Percentiles rank a stretch among this genome's conserved stretches.
These are phyloP conservation scores for Colletotrichum incanum DNA, from an alignment of 2,329 filamentous ascomycete species.

Conservation along the genomic window DNA sequence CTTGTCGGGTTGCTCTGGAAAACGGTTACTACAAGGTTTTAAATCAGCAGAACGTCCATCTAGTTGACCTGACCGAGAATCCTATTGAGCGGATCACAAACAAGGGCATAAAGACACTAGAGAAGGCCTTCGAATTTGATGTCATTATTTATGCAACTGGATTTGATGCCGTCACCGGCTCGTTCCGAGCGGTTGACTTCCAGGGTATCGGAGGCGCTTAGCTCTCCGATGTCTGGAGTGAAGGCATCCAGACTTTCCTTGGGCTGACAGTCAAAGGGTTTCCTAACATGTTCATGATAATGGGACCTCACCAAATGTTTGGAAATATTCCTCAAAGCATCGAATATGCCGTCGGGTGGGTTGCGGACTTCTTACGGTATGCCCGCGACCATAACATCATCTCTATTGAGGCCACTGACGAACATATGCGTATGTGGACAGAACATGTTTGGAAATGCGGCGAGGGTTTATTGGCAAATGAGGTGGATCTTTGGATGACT, in stretches of 20 bases:
- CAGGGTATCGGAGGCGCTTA: conserved; percentile 48
- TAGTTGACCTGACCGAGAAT: conserved; percentile 62
- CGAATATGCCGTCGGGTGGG: conserved; percentile 59
- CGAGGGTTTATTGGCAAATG: conserved; percentile 60
- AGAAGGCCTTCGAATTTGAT: conserved; percentile 53
- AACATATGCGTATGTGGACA: conserved; percentile 60
- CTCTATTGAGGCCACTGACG: conserved; percentile 57
- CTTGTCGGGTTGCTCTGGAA: conserved; percentile 59
- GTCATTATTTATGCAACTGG: conserved; percentile 60
- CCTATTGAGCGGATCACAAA: conserved; percentile 57
- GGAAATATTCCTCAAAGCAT: conserved; percentile 60
- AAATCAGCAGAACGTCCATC: conserved; percentile 61
- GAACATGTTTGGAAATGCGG: conserved; percentile 64
- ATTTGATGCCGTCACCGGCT: conserved; percentile 53
- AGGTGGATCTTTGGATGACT: conserved; percentile 70
- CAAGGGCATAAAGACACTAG: conserved; percentile 53
- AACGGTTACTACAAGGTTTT: conserved; percentile 65
- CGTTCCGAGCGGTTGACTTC: conserved; percentile 54
- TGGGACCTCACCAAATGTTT: conserved; percentile 61
- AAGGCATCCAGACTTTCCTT: conserved; percentile 56
- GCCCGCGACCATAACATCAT: conserved; percentile 53
- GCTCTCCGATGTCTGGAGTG: conserved; percentile 54
- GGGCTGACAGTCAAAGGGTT: conserved; percentile 60
- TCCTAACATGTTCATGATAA: conserved; percentile 65
- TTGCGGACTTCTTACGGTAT: conserved; percentile 54